phyloP scores from a whole-genome alignment of 1,284 basidiomycete species.

The Ceratobasidium sp. region DNA sequence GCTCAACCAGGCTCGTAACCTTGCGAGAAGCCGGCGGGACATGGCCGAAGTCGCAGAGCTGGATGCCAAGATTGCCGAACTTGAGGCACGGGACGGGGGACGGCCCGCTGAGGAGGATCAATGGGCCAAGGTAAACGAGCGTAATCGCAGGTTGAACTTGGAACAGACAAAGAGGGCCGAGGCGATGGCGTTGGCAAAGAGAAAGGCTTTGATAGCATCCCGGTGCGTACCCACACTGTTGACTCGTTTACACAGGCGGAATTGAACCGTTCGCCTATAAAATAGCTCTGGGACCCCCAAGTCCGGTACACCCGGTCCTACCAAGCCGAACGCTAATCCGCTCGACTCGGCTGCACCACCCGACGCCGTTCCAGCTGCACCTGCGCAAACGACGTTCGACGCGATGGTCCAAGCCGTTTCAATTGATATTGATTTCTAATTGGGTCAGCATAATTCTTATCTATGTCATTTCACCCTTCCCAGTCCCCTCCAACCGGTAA shows the following conservation, averaged over 20 bases:
- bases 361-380: constrained; percentile 30
- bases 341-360: constrained; percentile 18
- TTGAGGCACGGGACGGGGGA: constrained; percentile 56
- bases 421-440: constrained; percentile 41
- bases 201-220: constrained; percentile 59
- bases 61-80: constrained; percentile 71
- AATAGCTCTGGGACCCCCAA: constrained; percentile 23
- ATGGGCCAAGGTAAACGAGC: constrained; percentile 86
- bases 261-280: background rate
- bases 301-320: constrained; percentile 1
- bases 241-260: too few relatives aligned
- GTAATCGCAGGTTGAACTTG: constrained; percentile 84
- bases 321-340: constrained; percentile 1
- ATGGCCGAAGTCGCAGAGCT: constrained; percentile 68
- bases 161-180: constrained; percentile 85
- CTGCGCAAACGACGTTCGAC: constrained; percentile 36
- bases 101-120: constrained; percentile 65
- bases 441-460: constrained; percentile 16
- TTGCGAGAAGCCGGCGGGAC: constrained; percentile 80
- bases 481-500: background rate
- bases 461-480: background rate
- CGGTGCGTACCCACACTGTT: constrained; percentile 23
- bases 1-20: constrained; percentile 73
- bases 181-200: constrained; percentile 73
- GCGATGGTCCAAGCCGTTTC: constrained; percentile 40